These are phyloP conservation scores for Didymella pinodella DNA, from an alignment of 2,329 filamentous ascomycete species.

Conservation along the genomic window DNA sequence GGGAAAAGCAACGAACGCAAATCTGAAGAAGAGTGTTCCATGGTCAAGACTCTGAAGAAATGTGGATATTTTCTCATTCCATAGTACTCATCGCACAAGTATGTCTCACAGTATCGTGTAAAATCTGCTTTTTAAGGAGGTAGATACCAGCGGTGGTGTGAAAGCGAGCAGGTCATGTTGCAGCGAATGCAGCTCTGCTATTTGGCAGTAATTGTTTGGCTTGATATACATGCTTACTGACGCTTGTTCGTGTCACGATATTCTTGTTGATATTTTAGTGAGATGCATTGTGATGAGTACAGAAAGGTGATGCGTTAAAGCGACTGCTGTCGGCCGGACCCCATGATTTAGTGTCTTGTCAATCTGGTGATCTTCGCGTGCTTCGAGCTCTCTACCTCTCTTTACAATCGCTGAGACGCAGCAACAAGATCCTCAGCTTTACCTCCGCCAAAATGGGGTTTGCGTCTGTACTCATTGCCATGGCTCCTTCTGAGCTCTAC, in stretches of 20 bases:
- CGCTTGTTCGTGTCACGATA: too few relatives aligned
- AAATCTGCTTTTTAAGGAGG: background rate
- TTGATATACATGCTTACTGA: too few relatives aligned
- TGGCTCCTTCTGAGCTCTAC: too few relatives aligned
- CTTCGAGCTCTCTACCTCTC: background rate
- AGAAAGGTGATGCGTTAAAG: background rate
- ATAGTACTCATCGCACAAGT: background rate
- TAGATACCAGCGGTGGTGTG: background rate
- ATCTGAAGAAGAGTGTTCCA: background rate
- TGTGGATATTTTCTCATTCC: background rate
- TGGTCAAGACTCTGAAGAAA: background rate
- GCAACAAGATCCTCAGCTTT: background rate
- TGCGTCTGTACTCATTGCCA: too few relatives aligned
- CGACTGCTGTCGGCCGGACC: background rate
- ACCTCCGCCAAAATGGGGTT: too few relatives aligned
- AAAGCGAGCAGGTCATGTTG: background rate
- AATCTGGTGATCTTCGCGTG: background rate
- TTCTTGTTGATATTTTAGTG: background rate
- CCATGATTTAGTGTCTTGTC: background rate
- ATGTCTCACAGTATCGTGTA: background rate
- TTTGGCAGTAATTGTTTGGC: background rate
- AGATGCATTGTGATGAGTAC: background rate
- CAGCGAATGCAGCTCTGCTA: background rate
- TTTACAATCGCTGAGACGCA: background rate
- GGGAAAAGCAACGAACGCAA: constrained; percentile 11